phyloP scores from a whole-genome alignment of 305 asterid genomes.

The Vinca major region DNA sequence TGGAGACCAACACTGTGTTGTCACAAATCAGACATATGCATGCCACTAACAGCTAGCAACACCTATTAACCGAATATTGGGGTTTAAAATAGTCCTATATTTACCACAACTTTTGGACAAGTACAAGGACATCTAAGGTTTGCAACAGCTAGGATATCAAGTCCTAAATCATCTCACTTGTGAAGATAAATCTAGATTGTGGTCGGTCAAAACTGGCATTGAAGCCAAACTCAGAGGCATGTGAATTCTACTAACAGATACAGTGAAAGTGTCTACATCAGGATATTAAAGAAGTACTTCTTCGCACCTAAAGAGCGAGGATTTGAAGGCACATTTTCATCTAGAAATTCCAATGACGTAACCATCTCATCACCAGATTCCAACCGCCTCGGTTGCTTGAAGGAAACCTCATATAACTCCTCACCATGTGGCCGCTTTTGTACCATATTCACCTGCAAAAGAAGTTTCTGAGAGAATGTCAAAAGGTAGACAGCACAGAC shows the following conservation, averaged over 20 bases:
- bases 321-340: conserved; percentile 11
- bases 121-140: background rate
- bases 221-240: background rate
- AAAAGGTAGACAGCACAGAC: background rate
- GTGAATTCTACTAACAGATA: background rate
- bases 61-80: background rate
- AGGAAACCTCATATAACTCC: conserved; percentile 18
- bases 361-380: conserved; percentile 17
- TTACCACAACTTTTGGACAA: too few species aligned
- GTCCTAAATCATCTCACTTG: background rate
- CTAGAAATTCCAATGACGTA: conserved; percentile 20
- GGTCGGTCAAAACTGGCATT: background rate
- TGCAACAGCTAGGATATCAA: background rate
- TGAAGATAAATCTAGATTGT: conserved; percentile 1
- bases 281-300: background rate
- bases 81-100: background rate
- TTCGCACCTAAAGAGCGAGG: conserved; percentile 19
- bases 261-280: background rate
- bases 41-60: background rate
- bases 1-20: background rate
- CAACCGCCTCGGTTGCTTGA: conserved; percentile 29
- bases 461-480: background rate
- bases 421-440: conserved; percentile 27
- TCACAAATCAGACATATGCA: background rate
- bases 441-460: conserved; percentile 30